Percentiles rank a stretch among this genome's conserved stretches.
These are phyloP conservation scores for Backusella sp. DNA, from an alignment of 192 early-diverging fungal species.

Conservation along the genomic window DNA sequence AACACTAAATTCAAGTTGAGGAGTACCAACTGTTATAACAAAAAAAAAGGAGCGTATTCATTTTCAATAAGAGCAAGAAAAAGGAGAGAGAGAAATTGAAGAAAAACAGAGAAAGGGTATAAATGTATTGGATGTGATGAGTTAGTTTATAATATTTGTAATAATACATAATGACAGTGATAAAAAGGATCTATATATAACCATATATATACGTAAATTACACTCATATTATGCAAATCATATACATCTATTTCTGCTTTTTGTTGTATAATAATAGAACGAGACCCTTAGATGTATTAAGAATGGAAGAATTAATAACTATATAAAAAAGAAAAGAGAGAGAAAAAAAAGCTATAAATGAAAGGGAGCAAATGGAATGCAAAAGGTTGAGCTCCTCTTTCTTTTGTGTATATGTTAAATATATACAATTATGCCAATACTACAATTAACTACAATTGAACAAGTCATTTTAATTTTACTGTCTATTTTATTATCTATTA, in stretches of 20 bases:
- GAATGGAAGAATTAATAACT: constrained; percentile 1
- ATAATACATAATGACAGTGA: too few relatives aligned
- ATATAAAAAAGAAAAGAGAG: neutral
- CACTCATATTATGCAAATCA: neutral
- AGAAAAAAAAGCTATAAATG: neutral
- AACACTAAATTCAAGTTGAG: neutral
- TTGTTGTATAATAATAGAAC: neutral
- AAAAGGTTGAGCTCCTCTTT: neutral
- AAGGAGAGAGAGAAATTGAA: neutral
- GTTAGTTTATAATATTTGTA: neutral
- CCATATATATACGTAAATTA: neutral
- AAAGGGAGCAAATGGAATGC: neutral
- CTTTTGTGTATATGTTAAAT: neutral
- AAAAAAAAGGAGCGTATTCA: neutral
- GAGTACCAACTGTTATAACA: neutral
- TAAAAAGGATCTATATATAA: neutral
- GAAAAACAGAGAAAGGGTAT: neutral
- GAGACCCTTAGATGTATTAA: neutral
- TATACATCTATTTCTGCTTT: neutral
- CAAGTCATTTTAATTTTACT: neutral
- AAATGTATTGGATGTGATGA: neutral
- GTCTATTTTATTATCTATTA: neutral
- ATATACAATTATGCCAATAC: constrained; percentile 4
- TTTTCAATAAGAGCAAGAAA: neutral
- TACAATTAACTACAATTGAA: constrained; percentile 4